Evolutionary conservation across 352 stramenopile genomes (phyloP).

Genomic region (Pythium apleroticum): DNA sequence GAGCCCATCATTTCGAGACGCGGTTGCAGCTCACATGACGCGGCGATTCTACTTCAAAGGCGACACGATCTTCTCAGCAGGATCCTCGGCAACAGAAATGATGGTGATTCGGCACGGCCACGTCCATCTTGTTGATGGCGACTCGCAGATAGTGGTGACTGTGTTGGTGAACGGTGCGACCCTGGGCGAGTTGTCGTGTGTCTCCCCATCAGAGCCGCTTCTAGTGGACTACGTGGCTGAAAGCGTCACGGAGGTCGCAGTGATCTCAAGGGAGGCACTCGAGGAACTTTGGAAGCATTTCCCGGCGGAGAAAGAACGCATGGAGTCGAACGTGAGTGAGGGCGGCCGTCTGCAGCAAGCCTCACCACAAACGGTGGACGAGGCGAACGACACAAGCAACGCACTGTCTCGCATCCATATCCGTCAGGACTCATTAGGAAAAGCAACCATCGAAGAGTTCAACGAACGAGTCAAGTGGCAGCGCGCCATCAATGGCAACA

Average conservation of each 20-base stretch:
- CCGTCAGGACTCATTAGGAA: slow-evolving; percentile 8
- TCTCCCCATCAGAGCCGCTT: slow-evolving; percentile 15
- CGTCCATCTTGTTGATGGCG: slow-evolving; percentile 18
- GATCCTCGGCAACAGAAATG: slow-evolving; percentile 15
- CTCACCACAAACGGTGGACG: not conserved
- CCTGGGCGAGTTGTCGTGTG: slow-evolving; percentile 21
- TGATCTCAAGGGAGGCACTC: slow-evolving; percentile 15
- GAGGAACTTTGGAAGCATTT: slow-evolving; percentile 23
- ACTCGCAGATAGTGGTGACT: slow-evolving; percentile 9
- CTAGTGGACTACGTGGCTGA: slow-evolving; percentile 23
- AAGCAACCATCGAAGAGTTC: slow-evolving; percentile 4
- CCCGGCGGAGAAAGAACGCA: slow-evolving; percentile 17
- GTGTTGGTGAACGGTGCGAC: slow-evolving; percentile 17
- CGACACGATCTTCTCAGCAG: slow-evolving; percentile 26
- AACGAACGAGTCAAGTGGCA: slow-evolving; percentile 27
- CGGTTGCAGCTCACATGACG: slow-evolving; percentile 21
- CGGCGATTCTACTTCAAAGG: slow-evolving; percentile 24
- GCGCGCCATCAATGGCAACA: slow-evolving; percentile 31
- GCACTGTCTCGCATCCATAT: slow-evolving; percentile 16
- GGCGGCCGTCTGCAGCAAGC: not conserved
- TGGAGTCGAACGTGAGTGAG: slow-evolving; percentile 6
- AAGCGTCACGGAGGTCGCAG: slow-evolving; percentile 22
- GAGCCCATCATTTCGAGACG: slow-evolving; percentile 12
- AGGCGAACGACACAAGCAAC: not conserved
- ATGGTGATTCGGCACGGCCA: slow-evolving; percentile 31